Evolutionary conservation across 2,329 filamentous ascomycete species (phyloP), one percentile per base, ranked within the genome.

Genomic region (Cladosporium colombiae): DNA sequence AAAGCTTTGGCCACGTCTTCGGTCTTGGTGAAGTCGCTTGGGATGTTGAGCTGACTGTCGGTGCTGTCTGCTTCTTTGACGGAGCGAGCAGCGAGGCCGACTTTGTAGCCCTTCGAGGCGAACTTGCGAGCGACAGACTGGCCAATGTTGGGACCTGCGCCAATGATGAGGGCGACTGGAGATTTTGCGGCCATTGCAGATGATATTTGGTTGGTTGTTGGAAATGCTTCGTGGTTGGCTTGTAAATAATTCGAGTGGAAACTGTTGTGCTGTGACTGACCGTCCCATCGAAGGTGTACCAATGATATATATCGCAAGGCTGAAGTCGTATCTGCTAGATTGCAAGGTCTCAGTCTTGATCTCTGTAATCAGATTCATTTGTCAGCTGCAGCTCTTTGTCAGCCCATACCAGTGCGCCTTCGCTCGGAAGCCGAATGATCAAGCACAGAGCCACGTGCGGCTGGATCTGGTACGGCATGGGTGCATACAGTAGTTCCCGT

Each of bases 101-200:
- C 73, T 64, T 75, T 77, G 74, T 82, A 82, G 63, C 80, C 80
- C 57, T 79, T 77, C 1, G 73, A 65, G 10, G 78, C 73, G 68
- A 82, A 82, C 13, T 74, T 69, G 18, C 70, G 68, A 21, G 77
- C 76, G 5, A 80, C 74, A 40, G 70, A 63, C 3, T 73, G 67
- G n/a, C 80, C 80, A 37, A 81, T 69, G 62, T 80, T 82, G 55
- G 78, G 66, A 2, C 81, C 81, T 16, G 79, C 74, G 49, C 81
- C 81, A 44, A 82, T 76, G 65, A 82, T 79, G 62, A 82, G 75
- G 61, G 76, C 67, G 65, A 76, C 64, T 44, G 58, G 58, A 5
- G 25, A 49, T 27, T 23, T 61, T 23, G 37, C 37, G 13, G 58
- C 58, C 58, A 61, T 61, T 61, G 58, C 7, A 14, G 6, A 3